Conservation (phyloP, 164 flowering plant genomes). For the Cinnamomum micranthum region DNA sequence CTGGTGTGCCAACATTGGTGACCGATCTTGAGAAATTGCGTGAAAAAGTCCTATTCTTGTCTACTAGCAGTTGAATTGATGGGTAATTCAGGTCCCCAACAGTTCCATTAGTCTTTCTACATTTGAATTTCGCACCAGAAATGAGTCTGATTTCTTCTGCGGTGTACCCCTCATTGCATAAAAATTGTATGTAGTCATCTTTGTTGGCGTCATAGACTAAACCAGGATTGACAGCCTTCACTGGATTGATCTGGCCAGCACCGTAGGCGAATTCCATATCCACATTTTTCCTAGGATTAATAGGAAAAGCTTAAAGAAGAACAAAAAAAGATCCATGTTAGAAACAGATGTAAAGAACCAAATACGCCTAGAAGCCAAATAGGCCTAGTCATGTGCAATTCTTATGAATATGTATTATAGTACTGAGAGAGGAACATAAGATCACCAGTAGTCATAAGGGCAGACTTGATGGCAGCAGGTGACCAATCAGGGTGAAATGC, state of each 20-base stretch:
- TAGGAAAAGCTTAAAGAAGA: conserved; percentile 32
- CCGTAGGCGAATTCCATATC: conserved; percentile 52
- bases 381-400: neutral
- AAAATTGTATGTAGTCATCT: conserved; percentile 37
- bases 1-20: conserved; percentile 59
- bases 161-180: conserved; percentile 52
- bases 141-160: conserved; percentile 20
- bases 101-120: conserved; percentile 24
- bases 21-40: conserved; percentile 42
- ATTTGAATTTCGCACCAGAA: conserved; percentile 37
- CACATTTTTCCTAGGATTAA: conserved; percentile 18
- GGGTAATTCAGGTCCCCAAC: conserved; percentile 64
- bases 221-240: conserved; percentile 44
- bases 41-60: neutral
- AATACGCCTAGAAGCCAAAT: neutral
- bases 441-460: conserved; percentile 82
- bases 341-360: neutral
- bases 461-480: conserved; percentile 73
- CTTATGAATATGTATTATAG: too few species aligned
- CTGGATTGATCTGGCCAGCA: conserved; percentile 54
- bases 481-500: conserved; percentile 69
- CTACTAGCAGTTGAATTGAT: conserved; percentile 29
- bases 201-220: conserved; percentile 50
- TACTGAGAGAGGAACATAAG: too few species aligned
- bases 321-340: neutral